These are phyloP conservation scores for Boletus hoseneyae DNA, from an alignment of 1,284 basidiomycete species.

Conservation along the genomic window DNA sequence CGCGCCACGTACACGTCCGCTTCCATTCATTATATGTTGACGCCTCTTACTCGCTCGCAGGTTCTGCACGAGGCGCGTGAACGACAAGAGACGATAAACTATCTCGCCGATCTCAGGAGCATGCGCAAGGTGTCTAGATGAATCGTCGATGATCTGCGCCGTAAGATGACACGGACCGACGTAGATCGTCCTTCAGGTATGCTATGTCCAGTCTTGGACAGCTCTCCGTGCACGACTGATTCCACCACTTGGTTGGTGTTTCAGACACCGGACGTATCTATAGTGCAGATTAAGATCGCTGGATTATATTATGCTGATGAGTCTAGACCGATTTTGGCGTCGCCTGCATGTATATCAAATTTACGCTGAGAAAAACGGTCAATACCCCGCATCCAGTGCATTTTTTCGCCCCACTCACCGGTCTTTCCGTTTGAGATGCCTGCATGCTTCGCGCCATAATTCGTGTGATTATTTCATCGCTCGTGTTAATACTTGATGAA, in stretches of 20 bases:
- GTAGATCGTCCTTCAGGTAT: constrained; percentile 42
- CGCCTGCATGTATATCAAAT: constrained; percentile 31
- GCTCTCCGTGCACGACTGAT: neutral
- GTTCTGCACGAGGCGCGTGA: constrained; percentile 41
- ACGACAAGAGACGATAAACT: constrained; percentile 38
- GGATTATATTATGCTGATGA: neutral
- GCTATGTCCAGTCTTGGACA: neutral
- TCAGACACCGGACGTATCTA: constrained; percentile 36
- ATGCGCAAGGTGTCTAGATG: constrained; percentile 38
- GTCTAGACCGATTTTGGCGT: neutral
- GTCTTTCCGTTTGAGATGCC: too few species aligned
- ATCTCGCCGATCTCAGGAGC: constrained; percentile 38
- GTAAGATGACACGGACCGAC: constrained; percentile 7
- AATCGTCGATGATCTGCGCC: neutral
- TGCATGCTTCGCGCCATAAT: too few species aligned
- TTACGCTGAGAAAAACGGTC: constrained; percentile 36
- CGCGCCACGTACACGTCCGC: neutral
- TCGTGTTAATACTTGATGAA: too few species aligned
- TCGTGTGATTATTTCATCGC: too few species aligned
- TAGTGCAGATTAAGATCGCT: constrained; percentile 2
- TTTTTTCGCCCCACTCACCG: too few species aligned
- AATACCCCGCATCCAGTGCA: too few species aligned
- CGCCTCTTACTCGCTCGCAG: constrained; percentile 11
- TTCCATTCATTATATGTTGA: neutral
- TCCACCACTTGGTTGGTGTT: neutral